A percentile compares a stretch with the other conserved stretches of the same genome.
Evolutionary conservation across 345 rosid species (phyloP).

Genomic region (Brassica carinata): DNA sequence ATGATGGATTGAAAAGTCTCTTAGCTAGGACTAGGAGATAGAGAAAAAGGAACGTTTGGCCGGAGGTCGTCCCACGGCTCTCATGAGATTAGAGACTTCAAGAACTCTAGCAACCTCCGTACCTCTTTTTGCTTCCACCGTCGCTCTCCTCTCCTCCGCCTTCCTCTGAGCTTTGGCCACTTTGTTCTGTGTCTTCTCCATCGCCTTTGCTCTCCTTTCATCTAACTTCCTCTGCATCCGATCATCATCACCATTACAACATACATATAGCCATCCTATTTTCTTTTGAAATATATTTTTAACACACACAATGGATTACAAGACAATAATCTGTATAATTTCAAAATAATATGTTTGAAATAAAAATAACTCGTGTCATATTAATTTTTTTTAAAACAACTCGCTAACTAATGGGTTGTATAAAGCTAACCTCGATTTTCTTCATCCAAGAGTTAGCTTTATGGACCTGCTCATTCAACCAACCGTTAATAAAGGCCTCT

Average conservation of each 20-base stretch:
- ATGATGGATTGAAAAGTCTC: neutral
- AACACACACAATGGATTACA: neutral
- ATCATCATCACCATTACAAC: neutral
- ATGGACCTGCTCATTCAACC: constrained; percentile 85
- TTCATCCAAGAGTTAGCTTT: constrained; percentile 86
- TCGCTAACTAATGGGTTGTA: neutral
- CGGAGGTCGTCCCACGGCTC: constrained; percentile 91
- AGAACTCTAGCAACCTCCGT: neutral
- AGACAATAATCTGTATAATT: too few relatives aligned
- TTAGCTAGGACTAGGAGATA: constrained; percentile 26
- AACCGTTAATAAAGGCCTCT: constrained; percentile 87
- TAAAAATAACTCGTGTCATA: neutral
- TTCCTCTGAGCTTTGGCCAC: constrained; percentile 83
- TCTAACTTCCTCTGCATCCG: constrained; percentile 81
- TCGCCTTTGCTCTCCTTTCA: constrained; percentile 81
- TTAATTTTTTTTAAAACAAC: neutral
- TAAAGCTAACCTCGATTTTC: constrained; percentile 75
- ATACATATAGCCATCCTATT: neutral
- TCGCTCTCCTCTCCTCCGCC: constrained; percentile 91
- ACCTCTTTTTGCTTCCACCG: neutral
- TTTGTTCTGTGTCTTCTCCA: constrained; percentile 89
- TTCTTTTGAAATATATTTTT: neutral
- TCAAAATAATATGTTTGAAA: neutral
- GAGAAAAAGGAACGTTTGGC: constrained; percentile 80
- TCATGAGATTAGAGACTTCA: constrained; percentile 19